Percentiles rank a stretch among this genome's conserved stretches.
These are phyloP conservation scores for Colletotrichum sp. DNA, from an alignment of 2,329 filamentous ascomycete species.

Conservation along the genomic window DNA sequence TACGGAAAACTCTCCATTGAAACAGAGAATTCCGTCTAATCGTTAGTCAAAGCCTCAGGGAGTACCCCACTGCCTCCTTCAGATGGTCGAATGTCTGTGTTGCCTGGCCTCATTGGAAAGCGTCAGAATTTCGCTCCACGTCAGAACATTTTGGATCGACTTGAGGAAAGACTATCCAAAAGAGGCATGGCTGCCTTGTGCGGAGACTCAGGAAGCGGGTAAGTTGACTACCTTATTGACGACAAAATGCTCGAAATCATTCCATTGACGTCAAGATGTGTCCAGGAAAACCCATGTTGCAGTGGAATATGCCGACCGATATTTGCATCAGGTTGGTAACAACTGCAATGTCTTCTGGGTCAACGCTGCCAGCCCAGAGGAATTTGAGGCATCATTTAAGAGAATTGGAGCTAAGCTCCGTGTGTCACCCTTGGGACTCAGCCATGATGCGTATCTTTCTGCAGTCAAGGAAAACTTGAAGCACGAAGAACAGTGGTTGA, in stretches of 20 bases:
- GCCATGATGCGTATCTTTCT: not conserved
- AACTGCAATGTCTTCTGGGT: not conserved
- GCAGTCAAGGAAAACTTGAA: not conserved
- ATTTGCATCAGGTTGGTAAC: not conserved
- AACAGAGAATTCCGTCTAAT: not conserved
- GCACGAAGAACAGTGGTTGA: not conserved
- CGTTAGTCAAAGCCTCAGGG: not conserved
- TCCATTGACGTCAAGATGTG: rapidly evolving
- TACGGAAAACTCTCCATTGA: not conserved
- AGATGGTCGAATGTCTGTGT: not conserved
- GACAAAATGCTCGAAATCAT: not conserved
- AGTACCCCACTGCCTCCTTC: not conserved
- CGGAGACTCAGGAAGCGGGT: not conserved
- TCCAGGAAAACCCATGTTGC: not conserved
- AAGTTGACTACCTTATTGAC: not conserved
- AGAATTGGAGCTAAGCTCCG: not conserved
- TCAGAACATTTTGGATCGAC: not conserved
- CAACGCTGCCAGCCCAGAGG: not conserved
- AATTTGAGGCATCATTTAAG: not conserved
- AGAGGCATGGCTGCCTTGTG: not conserved
- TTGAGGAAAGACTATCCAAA: not conserved
- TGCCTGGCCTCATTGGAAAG: not conserved
- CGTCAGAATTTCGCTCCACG: not conserved
- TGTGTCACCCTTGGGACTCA: not conserved
- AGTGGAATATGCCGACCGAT: not conserved